A percentile compares a stretch with the other conserved stretches of the same genome.
phyloP scores from a whole-genome alignment of 2,329 filamentous ascomycete genomes.

The Allantophomopsis cytisporea region DNA sequence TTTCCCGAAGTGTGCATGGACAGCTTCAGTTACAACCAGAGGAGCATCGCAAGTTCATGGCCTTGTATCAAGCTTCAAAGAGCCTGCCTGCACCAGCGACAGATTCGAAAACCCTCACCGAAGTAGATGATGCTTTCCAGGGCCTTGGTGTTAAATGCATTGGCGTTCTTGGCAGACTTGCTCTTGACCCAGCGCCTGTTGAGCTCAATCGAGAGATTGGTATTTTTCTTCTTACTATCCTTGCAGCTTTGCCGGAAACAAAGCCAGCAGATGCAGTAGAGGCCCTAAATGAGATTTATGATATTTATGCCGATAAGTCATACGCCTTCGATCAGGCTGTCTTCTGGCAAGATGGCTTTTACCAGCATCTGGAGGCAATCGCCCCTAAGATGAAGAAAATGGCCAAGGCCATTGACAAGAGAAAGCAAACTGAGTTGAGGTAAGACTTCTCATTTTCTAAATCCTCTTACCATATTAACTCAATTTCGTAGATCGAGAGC shows the following conservation, averaged over 20 bases:
- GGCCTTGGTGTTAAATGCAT: constrained; percentile 51
- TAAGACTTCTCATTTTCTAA: constrained; percentile 1
- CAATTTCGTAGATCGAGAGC: constrained; percentile 22
- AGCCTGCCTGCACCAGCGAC: constrained; percentile 14
- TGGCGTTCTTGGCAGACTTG: constrained; percentile 51
- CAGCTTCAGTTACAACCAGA: constrained; percentile 31
- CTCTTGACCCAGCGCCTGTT: constrained; percentile 36
- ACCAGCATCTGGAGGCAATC: constrained; percentile 41
- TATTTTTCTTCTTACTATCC: constrained; percentile 43
- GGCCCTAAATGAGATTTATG: constrained; percentile 52
- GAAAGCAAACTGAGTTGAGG: constrained; percentile 39
- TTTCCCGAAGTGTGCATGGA: constrained; percentile 40
- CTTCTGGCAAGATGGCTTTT: constrained; percentile 48
- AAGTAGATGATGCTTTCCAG: constrained; percentile 38
- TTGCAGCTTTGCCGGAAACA: constrained; percentile 35
- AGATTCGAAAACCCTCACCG: constrained; percentile 7
- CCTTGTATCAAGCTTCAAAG: constrained; percentile 47
- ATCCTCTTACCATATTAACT: too few species aligned
- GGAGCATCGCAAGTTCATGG: constrained; percentile 50
- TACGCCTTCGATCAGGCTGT: constrained; percentile 44
- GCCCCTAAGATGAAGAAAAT: constrained; percentile 39
- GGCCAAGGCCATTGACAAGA: constrained; percentile 48
- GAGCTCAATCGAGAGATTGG: constrained; percentile 48
- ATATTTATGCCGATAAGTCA: constrained; percentile 51
- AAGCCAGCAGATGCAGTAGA: constrained; percentile 46